phyloP scores from a whole-genome alignment of 1,284 basidiomycete genomes.

The Butyriboletus appendiculatus region DNA sequence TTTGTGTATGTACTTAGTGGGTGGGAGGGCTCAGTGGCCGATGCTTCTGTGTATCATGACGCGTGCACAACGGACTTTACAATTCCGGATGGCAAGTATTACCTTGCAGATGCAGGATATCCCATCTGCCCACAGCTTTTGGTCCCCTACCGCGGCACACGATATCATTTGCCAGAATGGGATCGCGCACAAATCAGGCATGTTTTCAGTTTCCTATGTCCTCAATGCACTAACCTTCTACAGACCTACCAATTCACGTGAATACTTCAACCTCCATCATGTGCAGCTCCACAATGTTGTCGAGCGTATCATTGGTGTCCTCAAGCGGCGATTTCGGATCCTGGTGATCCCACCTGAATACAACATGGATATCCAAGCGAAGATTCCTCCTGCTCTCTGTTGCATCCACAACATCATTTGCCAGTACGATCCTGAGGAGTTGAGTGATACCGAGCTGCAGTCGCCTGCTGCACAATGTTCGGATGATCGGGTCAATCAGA shows the following conservation, averaged over 20 bases:
- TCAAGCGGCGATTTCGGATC: constrained; percentile 19
- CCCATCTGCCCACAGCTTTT: neutral
- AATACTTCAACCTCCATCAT: neutral
- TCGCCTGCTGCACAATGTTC: too few species aligned
- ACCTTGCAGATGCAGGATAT: constrained; percentile 5
- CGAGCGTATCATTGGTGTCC: constrained; percentile 22
- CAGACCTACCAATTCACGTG: neutral
- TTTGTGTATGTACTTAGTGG: constrained; percentile 7
- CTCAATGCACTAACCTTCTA: neutral
- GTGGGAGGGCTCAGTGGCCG: neutral
- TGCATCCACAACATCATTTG: too few species aligned
- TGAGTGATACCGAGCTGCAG: too few species aligned
- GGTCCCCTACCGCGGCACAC: neutral
- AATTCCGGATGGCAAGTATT: neutral
- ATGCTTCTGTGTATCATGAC: constrained; percentile 2
- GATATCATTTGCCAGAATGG: neutral
- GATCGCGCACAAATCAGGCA: neutral
- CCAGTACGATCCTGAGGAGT: too few species aligned
- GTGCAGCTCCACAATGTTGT: constrained; percentile 3
- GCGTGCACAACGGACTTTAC: neutral
- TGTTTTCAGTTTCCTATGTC: neutral
- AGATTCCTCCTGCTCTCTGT: too few species aligned
- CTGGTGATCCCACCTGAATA: constrained; percentile 5
- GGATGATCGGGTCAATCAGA: too few species aligned
- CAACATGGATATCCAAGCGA: too few species aligned